Conservation (phyloP, 2,329 filamentous ascomycete species). For the Aspergillus chevalieri region DNA sequence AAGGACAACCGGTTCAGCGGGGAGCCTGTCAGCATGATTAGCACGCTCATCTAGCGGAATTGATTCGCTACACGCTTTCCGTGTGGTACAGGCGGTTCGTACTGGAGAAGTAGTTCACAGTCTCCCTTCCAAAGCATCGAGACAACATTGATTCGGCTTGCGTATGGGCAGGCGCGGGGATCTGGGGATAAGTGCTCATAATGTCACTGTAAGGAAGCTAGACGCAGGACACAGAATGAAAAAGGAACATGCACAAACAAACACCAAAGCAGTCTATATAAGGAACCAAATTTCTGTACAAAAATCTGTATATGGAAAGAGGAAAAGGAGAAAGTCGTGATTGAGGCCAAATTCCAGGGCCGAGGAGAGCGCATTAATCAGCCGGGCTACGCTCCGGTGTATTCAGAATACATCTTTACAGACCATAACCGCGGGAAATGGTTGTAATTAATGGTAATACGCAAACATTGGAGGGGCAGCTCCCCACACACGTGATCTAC, state of each 20-base stretch:
- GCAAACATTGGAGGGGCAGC: conserved; percentile 10
- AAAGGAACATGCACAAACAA: background rate
- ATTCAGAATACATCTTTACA: conserved; percentile 2
- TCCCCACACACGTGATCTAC: conserved; percentile 24
- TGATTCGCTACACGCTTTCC: background rate
- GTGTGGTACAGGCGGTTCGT: conserved; percentile 6
- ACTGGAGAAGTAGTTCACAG: conserved; percentile 49
- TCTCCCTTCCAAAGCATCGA: conserved; percentile 45
- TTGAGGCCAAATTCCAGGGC: background rate
- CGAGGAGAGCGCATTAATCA: conserved; percentile 2
- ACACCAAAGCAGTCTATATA: background rate
- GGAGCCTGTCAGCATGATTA: conserved; percentile 31
- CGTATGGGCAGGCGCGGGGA: conserved; percentile 54
- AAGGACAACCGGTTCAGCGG: conserved; percentile 47
- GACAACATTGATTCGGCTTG: conserved; percentile 52
- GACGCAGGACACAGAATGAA: background rate
- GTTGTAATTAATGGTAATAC: conserved; percentile 5
- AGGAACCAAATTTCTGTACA: background rate
- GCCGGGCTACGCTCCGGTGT: background rate
- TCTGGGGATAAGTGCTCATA: conserved; percentile 28
- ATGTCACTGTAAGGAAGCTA: conserved; percentile 5
- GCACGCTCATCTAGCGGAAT: background rate
- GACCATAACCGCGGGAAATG: background rate
- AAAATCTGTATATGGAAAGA: background rate
- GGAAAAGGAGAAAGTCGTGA: background rate